These are phyloP conservation scores for Dactylellina parvicollis DNA, from an alignment of 2,329 filamentous ascomycete genomes.

Conservation along the genomic window DNA sequence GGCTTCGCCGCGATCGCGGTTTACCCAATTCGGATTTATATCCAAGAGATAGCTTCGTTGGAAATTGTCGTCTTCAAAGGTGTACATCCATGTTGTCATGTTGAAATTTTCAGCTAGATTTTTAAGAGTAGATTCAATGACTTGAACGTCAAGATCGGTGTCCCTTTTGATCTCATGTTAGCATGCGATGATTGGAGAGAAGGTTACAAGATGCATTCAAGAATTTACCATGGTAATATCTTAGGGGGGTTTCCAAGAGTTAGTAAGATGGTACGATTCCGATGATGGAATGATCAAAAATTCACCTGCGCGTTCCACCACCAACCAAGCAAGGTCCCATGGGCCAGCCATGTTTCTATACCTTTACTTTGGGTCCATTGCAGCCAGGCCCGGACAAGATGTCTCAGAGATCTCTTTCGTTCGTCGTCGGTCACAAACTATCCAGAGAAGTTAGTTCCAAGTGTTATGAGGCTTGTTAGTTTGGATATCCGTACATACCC, in stretches of 20 bases:
- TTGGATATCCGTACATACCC: conserved; percentile 5
- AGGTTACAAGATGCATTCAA: not conserved
- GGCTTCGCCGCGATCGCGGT: conserved; percentile 72
- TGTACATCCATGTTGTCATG: conserved; percentile 69
- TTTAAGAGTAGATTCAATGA: conserved; percentile 73
- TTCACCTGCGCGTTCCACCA: conserved; percentile 79
- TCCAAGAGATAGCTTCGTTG: conserved; percentile 75
- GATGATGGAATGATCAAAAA: not conserved
- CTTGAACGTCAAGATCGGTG: conserved; percentile 80
- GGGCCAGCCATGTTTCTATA: conserved; percentile 85
- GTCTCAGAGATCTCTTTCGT: conserved; percentile 72
- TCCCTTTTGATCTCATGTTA: conserved; percentile 27
- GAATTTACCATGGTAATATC: conserved; percentile 56
- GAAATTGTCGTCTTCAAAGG: conserved; percentile 62
- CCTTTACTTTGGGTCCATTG: conserved; percentile 71
- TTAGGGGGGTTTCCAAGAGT: conserved; percentile 2
- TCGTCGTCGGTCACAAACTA: conserved; percentile 72
- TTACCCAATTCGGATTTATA: conserved; percentile 75
- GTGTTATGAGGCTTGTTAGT: conserved; percentile 59
- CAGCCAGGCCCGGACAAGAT: conserved; percentile 80
- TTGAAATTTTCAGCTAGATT: conserved; percentile 75
- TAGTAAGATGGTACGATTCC: not conserved
- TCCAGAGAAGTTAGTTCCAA: conserved; percentile 63
- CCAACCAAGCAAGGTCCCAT: conserved; percentile 85
- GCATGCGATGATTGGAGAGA: not conserved